Evolutionary conservation across 2,329 filamentous ascomycete species (phyloP), one percentile per base, ranked within the genome.

Genomic region (Septoria petroselini): DNA sequence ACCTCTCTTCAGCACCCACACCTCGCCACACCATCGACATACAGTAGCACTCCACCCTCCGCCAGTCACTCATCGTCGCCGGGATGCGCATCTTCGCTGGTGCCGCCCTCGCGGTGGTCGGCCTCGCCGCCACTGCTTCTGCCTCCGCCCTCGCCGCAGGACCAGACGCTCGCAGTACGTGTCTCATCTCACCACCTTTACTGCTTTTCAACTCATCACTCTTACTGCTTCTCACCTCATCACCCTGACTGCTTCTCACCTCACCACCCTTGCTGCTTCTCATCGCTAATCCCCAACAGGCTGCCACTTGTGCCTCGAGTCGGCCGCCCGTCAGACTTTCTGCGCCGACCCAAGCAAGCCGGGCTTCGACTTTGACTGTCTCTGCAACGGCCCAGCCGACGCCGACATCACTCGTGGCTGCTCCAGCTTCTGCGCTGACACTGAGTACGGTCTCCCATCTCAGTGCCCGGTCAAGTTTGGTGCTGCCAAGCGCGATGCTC

Each of bases 351-450:
- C 23, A 27, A 5, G 5, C 9, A 9, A 27, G 5, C 23, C 23
- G 5, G 9, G 9, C 23, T 27, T 27, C 23, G 9, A 27, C 23
- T 27, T 27, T 9, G 23, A 27, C 9, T 27, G 23, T 9, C 23
- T 27, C 5, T 27, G 23, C 17, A 15, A 12, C 33, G n/a, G 17
- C 5, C 15, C 35, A 6, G 35, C 3, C n/a, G n/a, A n/a, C 6
- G 18, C 5, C 17, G 9, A n/a, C n/a, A n/a, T 6, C 3, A 38
- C 35, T 19, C 7, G 12, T 8, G 35, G 27, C 23, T 45, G 42
- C 21, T 15, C 35, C 27, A 23, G 18, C 25, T 30, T 47, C 35
- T 47, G 43, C 43, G 23, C 25, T 17, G 43, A 30, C 4, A 47
- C 35, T 9, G 19, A n/a, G 7, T 31, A 35, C 31, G 21, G 25